These are phyloP conservation scores for Mortierella sp. DNA, from an alignment of 371 early-diverging fungal genomes.

Conservation along the genomic window DNA sequence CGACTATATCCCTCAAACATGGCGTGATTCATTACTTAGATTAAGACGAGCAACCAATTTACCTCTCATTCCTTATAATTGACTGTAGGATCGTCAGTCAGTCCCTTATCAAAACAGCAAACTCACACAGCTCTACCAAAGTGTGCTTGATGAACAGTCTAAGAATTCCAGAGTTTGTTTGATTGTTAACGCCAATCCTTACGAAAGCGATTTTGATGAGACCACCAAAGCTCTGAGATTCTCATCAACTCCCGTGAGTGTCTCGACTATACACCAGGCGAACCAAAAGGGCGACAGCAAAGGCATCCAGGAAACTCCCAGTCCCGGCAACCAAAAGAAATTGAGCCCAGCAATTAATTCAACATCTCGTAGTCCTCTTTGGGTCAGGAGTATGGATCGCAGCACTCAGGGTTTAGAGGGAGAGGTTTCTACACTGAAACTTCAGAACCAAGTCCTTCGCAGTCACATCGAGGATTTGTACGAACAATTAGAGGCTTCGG, in stretches of 20 bases:
- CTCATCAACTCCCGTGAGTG: slow-evolving; percentile 75
- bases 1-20: background rate
- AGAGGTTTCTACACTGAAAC: background rate
- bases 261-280: slow-evolving; percentile 54
- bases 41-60: background rate
- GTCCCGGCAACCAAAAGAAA: background rate
- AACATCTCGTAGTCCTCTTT: background rate
- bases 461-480: slow-evolving; percentile 62
- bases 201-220: slow-evolving; percentile 73
- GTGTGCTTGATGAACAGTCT: slow-evolving; percentile 67
- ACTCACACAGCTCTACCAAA: slow-evolving; percentile 78
- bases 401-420: background rate
- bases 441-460: slow-evolving; percentile 30
- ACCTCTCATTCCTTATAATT: background rate
- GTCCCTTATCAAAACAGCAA: slow-evolving; percentile 82
- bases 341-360: background rate
- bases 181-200: slow-evolving; percentile 80
- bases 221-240: slow-evolving; percentile 76
- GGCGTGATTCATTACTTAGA: background rate
- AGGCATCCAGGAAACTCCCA: background rate
- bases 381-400: background rate
- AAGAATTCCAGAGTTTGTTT: slow-evolving; percentile 74
- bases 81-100: slow-evolving; percentile 58
- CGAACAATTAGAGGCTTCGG: slow-evolving; percentile 70
- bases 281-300: background rate